phyloP scores from a whole-genome alignment of 2,329 filamentous ascomycete genomes.

The Cladosporium sp. region DNA sequence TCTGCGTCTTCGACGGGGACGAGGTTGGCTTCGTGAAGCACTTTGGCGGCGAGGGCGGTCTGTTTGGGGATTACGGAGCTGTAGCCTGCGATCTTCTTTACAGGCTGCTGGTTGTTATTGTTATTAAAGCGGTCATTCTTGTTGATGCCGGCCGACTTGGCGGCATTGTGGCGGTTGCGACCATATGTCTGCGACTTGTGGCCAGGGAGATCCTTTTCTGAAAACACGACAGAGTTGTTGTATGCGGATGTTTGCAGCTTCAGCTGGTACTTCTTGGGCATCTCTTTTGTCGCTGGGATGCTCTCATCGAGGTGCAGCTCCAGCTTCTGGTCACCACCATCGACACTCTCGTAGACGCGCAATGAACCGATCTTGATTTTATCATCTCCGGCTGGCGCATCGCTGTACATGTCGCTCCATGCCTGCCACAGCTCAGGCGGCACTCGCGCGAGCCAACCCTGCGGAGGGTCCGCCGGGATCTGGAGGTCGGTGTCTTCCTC shows the following conservation, averaged over 20 bases:
- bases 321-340: conserved; percentile 32
- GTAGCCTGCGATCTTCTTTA: conserved; percentile 25
- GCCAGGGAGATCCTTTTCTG: conserved; percentile 84
- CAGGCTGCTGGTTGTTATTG: conserved; percentile 10
- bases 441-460: conserved; percentile 66
- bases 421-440: conserved; percentile 76
- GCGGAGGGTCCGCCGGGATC: conserved; percentile 20
- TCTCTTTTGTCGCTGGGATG: conserved; percentile 61
- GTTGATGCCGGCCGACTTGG: conserved; percentile 20
- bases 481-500: conserved; percentile 31
- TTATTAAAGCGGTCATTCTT: conserved; percentile 25
- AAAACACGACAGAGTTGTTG: conserved; percentile 86
- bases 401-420: conserved; percentile 71
- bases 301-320: conserved; percentile 61
- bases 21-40: conserved; percentile 72
- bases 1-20: conserved; percentile 66
- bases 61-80: conserved; percentile 55
- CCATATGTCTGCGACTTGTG: conserved; percentile 19
- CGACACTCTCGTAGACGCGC: conserved; percentile 37
- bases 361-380: conserved; percentile 63
- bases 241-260: conserved; percentile 64
- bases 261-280: conserved; percentile 87
- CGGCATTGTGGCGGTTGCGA: conserved; percentile 15
- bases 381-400: conserved; percentile 41
- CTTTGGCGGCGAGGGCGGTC: conserved; percentile 67